Conservation (phyloP, 495 filamentous ascomycete genomes). For the Xylaria grammica region DNA sequence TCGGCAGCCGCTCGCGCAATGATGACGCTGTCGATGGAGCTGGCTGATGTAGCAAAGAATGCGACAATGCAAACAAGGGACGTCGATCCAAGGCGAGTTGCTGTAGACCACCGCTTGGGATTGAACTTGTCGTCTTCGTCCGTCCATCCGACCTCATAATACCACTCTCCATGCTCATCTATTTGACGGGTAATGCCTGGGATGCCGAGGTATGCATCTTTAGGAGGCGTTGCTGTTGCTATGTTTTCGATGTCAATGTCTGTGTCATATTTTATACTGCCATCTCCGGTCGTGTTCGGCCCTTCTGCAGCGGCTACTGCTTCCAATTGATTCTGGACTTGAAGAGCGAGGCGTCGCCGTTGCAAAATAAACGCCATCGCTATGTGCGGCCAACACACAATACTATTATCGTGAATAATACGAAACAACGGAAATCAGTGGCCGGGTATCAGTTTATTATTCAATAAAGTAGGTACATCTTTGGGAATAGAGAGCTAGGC, state of each 20-base stretch:
- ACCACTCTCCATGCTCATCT: slow-evolving; percentile 11
- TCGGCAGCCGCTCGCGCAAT: slow-evolving; percentile 49
- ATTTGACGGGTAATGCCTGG: slow-evolving; percentile 9
- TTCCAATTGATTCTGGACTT: slow-evolving; percentile 7
- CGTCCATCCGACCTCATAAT: slow-evolving; percentile 64
- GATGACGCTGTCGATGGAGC: slow-evolving; percentile 56
- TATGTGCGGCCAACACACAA: background rate
- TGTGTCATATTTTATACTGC: background rate
- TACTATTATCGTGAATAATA: background rate
- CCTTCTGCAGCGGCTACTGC: background rate
- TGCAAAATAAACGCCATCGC: slow-evolving; percentile 14
- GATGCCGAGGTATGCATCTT: background rate
- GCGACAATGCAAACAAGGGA: slow-evolving; percentile 53
- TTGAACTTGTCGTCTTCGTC: slow-evolving; percentile 52
- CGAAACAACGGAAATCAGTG: background rate
- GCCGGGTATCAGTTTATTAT: background rate
- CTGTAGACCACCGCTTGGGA: slow-evolving; percentile 54
- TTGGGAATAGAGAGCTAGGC: background rate
- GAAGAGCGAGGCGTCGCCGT: slow-evolving; percentile 4
- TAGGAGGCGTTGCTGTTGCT: background rate
- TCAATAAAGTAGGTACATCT: background rate
- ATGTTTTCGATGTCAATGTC: background rate
- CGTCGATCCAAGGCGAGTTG: slow-evolving; percentile 46
- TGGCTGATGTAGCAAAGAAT: slow-evolving; percentile 57
- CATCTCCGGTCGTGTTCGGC: background rate